Evolutionary conservation across 176 grass and related monocot genomes (phyloP).

Genomic region (Alloteropsis semialata): DNA sequence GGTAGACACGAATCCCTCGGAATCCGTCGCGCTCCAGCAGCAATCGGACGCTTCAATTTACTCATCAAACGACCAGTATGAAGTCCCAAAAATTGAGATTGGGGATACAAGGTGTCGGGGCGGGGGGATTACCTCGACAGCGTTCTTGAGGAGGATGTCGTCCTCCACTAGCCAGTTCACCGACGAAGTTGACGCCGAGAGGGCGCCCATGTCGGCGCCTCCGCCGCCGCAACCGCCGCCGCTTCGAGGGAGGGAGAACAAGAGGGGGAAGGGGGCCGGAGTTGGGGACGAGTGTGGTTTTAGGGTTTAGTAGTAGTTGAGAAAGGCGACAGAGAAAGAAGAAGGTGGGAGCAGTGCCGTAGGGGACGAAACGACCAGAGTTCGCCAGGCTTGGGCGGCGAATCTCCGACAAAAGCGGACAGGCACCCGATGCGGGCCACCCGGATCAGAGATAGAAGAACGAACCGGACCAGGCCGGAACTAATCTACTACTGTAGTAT

Average conservation of each 20-base stretch:
- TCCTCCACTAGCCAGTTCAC: constrained; percentile 64
- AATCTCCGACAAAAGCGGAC: background rate
- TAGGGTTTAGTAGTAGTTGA: constrained; percentile 54
- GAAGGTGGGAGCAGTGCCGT: background rate
- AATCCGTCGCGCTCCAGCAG: background rate
- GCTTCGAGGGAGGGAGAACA: background rate
- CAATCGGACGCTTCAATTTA: background rate
- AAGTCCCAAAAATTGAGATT: background rate
- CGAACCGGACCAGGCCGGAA: too few relatives aligned
- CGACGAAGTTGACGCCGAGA: constrained; percentile 44
- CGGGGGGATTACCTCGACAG: constrained; percentile 47
- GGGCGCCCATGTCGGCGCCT: constrained; percentile 50
- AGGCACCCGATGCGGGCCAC: background rate
- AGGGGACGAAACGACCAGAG: background rate
- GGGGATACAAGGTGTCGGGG: background rate
- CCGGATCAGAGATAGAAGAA: too few relatives aligned
- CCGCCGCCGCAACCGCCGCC: background rate
- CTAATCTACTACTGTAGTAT: too few relatives aligned
- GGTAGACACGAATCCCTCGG: background rate
- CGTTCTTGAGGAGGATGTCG: constrained; percentile 82
- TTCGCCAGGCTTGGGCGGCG: background rate
- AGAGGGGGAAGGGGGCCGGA: background rate
- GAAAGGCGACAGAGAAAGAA: background rate
- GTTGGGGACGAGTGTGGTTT: constrained; percentile 18
- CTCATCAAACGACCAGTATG: background rate